Conservation (phyloP, 805 yeast genomes). For the Starmerella tilneyi region DNA sequence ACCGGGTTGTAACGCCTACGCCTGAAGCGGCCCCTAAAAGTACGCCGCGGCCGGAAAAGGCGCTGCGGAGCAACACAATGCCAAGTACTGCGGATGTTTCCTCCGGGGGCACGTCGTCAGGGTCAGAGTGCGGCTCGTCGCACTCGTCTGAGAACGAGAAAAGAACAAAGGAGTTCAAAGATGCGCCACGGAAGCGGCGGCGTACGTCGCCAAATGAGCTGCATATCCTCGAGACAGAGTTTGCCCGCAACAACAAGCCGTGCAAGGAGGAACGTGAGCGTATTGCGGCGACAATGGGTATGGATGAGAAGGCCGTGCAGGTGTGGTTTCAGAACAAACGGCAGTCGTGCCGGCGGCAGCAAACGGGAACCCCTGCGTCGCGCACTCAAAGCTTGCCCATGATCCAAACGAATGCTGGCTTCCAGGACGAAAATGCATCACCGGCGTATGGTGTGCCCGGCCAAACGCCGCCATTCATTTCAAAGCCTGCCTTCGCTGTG, state of each 20-base stretch:
- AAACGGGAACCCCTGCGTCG: conserved; percentile 12
- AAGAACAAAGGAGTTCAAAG: conserved; percentile 41
- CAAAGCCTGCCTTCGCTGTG: conserved; percentile 4
- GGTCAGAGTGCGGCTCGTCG: conserved; percentile 4
- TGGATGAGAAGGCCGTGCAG: conserved; percentile 97
- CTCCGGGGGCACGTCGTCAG: conserved; percentile 2
- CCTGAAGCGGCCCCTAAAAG: no score
- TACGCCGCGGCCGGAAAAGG: no score
- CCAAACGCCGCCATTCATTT: background rate
- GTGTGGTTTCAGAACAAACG: conserved; percentile 97
- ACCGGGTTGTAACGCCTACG: no score
- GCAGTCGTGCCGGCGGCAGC: conserved; percentile 47
- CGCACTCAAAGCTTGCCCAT: conserved; percentile 19
- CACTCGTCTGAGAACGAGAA: conserved; percentile 45
- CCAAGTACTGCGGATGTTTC: no score
- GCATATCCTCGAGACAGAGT: conserved; percentile 69
- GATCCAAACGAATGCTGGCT: background rate
- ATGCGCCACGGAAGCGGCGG: conserved; percentile 89
- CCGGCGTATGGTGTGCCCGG: background rate
- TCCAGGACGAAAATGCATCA: conserved; percentile 17
- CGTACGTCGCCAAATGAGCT: conserved; percentile 87
- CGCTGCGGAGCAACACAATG: conserved; percentile 5
- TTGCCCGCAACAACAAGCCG: conserved; percentile 68
- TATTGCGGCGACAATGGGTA: conserved; percentile 69
- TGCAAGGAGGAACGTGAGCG: conserved; percentile 62